A percentile compares a stretch with the other conserved stretches of the same genome.
phyloP scores from a whole-genome alignment of 768 basidiomycete species.

The Suillus clintonianus region DNA sequence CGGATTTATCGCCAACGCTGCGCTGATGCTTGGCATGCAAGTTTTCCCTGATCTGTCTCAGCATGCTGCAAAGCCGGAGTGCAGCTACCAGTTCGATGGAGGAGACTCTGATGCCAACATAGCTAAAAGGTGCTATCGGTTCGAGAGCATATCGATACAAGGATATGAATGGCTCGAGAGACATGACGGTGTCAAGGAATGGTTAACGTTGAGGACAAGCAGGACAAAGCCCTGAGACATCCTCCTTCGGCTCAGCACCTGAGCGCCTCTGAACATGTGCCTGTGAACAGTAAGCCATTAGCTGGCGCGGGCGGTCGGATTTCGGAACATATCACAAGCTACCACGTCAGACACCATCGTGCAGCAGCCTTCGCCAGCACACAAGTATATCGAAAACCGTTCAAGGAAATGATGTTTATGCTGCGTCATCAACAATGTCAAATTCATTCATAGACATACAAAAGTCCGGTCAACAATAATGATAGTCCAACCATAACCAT shows the following conservation, averaged over 20 bases:
- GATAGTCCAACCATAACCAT: not conserved
- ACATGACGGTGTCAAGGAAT: conserved; percentile 25
- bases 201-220: not conserved
- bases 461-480: conserved; percentile 6
- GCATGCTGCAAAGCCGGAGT: conserved; percentile 65
- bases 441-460: conserved; percentile 11
- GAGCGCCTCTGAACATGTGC: not conserved
- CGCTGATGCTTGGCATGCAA: conserved; percentile 45
- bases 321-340: no score
- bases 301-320: not conserved
- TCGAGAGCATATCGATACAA: conserved; percentile 54
- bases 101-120: conserved; percentile 60
- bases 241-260: not conserved
- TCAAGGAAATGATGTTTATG: not conserved
- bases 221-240: not conserved
- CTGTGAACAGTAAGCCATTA: not conserved
- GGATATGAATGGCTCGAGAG: conserved; percentile 43
- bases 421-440: not conserved
- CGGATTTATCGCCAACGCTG: conserved; percentile 31
- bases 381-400: not conserved
- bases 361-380: not conserved
- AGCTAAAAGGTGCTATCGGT: conserved; percentile 67
- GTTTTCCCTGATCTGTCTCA: conserved; percentile 66
- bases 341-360: not conserved
- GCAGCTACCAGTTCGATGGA: conserved; percentile 72